A percentile compares a stretch with the other conserved stretches of the same genome.
These are phyloP conservation scores for Wilcoxina mikolae DNA, from an alignment of 495 filamentous ascomycete species.

Conservation along the genomic window DNA sequence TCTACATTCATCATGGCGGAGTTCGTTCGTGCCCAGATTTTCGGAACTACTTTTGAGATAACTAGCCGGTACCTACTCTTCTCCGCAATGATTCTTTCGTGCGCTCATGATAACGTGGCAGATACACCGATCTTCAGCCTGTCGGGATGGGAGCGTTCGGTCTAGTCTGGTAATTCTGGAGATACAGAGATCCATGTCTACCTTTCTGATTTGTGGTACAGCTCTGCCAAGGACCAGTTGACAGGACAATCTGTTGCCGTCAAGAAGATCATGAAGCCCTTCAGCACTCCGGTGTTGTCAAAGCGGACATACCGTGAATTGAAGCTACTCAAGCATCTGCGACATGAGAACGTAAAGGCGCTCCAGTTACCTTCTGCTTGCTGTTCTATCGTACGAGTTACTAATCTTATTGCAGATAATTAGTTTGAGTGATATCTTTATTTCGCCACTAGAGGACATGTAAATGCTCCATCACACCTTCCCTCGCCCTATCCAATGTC, in stretches of 20 bases:
- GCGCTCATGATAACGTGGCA: slow-evolving; percentile 31
- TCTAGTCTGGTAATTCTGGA: slow-evolving; percentile 67
- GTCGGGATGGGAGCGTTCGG: slow-evolving; percentile 99
- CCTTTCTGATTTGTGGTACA: slow-evolving; percentile 30
- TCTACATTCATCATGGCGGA: slow-evolving; percentile 58
- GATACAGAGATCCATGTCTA: background rate
- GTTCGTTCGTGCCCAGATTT: slow-evolving; percentile 98
- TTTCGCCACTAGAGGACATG: slow-evolving; percentile 97
- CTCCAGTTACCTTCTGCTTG: background rate
- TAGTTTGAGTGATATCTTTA: slow-evolving; percentile 97
- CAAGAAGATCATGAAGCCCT: slow-evolving; percentile 99
- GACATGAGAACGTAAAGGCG: slow-evolving; percentile 73
- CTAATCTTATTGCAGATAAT: slow-evolving; percentile 57
- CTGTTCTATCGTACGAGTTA: no score
- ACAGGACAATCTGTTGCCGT: slow-evolving; percentile 89
- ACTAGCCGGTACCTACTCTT: slow-evolving; percentile 64
- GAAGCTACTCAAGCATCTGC: slow-evolving; percentile 91
- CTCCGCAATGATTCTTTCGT: background rate
- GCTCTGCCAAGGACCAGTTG: slow-evolving; percentile 93
- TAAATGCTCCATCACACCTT: slow-evolving; percentile 37
- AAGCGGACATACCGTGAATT: slow-evolving; percentile 95
- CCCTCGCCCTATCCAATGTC: background rate
- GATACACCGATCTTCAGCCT: slow-evolving; percentile 94
- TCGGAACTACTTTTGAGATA: slow-evolving; percentile 98
- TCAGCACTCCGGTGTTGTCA: slow-evolving; percentile 91